A percentile compares a stretch with the other conserved stretches of the same genome.
These are phyloP conservation scores for Stephania cephalantha DNA, from an alignment of 164 flowering plant species.

Conservation along the genomic window DNA sequence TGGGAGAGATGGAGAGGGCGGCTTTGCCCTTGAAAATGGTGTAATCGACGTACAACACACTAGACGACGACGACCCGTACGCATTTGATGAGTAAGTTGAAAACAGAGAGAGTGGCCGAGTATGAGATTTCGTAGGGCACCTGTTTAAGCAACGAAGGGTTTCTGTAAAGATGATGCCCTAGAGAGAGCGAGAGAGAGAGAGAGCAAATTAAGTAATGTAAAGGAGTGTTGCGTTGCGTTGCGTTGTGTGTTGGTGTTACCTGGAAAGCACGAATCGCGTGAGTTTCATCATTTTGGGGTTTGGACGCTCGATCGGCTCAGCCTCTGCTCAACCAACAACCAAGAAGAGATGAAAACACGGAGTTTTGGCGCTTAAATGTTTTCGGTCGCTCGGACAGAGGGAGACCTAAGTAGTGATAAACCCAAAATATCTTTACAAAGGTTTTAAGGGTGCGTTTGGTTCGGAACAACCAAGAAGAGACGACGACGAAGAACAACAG, in stretches of 20 bases:
- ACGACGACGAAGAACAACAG: too few species aligned
- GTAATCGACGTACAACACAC: constrained; percentile 40
- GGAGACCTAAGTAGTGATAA: too few species aligned
- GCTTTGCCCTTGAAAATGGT: constrained; percentile 81
- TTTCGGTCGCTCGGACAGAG: too few species aligned
- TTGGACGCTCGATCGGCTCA: too few species aligned
- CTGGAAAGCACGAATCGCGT: constrained; percentile 8
- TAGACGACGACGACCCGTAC: background rate
- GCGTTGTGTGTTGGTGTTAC: background rate
- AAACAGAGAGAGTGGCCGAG: constrained; percentile 14
- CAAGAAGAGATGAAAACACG: too few species aligned
- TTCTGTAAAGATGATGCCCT: background rate
- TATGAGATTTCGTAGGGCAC: constrained; percentile 18
- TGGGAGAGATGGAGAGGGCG: constrained; percentile 53
- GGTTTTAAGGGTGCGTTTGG: too few species aligned
- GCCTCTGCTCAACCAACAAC: too few species aligned
- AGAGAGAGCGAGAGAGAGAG: too few species aligned
- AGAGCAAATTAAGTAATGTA: too few species aligned
- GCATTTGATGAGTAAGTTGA: constrained; percentile 33
- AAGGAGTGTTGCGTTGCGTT: constrained; percentile 3
- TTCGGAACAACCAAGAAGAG: too few species aligned
- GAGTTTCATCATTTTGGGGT: constrained; percentile 9
- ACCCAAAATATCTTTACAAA: too few species aligned
- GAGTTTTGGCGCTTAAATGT: too few species aligned
- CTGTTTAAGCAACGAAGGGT: background rate